A percentile compares a stretch with the other conserved stretches of the same genome.
Evolutionary conservation across 768 basidiomycete species (phyloP).

Genomic region (Boletus pseudopeckii): DNA sequence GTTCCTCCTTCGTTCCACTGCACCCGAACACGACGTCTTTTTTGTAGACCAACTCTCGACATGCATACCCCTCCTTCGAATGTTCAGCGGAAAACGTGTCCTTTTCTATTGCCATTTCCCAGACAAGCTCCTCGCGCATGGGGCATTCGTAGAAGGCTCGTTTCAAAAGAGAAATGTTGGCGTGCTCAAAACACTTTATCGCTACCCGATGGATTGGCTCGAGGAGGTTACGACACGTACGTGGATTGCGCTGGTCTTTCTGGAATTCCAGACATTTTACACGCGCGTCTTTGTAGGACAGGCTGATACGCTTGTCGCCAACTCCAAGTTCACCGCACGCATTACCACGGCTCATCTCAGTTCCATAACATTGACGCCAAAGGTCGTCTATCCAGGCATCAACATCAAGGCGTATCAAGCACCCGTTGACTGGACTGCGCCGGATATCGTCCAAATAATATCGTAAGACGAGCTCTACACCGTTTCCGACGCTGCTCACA

Average conservation of each 20-base stretch:
- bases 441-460: slow-evolving; percentile 49
- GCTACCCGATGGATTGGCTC: slow-evolving; percentile 84
- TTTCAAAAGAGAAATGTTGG: slow-evolving; percentile 39
- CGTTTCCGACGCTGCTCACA: not conserved
- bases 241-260: slow-evolving; percentile 24
- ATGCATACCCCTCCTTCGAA: slow-evolving; percentile 78
- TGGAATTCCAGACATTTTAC: not conserved
- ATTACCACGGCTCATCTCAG: slow-evolving; percentile 77
- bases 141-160: slow-evolving; percentile 56
- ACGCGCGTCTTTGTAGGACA: slow-evolving; percentile 51
- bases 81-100: slow-evolving; percentile 67
- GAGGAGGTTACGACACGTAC: slow-evolving; percentile 88
- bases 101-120: slow-evolving; percentile 99
- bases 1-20: slow-evolving; percentile 51
- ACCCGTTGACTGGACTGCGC: slow-evolving; percentile 38
- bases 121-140: slow-evolving; percentile 83
- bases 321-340: slow-evolving; percentile 85
- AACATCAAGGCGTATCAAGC: slow-evolving; percentile 70
- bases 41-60: slow-evolving; percentile 96
- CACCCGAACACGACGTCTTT: slow-evolving; percentile 69
- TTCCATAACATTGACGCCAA: slow-evolving; percentile 56
- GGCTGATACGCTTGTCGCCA: slow-evolving; percentile 87
- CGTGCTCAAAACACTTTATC: slow-evolving; percentile 71
- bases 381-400: slow-evolving; percentile 95
- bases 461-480: slow-evolving; percentile 45